Base-by-base conservation (phyloP, 2,329 filamentous ascomycete species). In the Ophiocordyceps camponoti-leonardi region DNA sequence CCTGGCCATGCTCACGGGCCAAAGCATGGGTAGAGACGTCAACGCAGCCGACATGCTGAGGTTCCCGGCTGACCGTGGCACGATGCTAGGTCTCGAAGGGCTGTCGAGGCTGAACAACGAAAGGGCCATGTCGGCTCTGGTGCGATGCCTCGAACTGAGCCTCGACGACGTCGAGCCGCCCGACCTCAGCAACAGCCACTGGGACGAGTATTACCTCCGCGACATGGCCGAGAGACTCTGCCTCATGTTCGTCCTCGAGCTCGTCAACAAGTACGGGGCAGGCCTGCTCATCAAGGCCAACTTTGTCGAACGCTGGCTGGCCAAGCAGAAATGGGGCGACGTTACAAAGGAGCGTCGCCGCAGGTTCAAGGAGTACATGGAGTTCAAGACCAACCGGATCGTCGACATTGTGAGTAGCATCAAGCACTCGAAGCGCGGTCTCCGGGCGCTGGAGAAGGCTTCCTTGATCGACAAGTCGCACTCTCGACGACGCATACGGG, bases 251-350 rank as follows among this genome's bases (percentile, higher is more conserved):
- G 55, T 78, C 43, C 60, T 64, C 31, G 68, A 77, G 49, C 63
- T 86, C 3, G 66, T 81, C n/a, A 70, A 68, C 48, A 73, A 74
- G 49, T 74, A 75, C 52, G 71, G 75, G 18, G 63, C 71, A 1
- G 67, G 69, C 23, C 71, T 71, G 45, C 61, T 86, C 18, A 63
- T 81, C 46, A 68, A 75, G 56, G 77, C 79, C 35, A 71, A 71
- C 7, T 76, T 88, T 49, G 70, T 88, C 37, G 77, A 81, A 49
- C 77, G 75, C 46, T 88, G 83, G 83, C 70, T 88, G n/a, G 72
- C 68, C 31, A 77, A 75, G 53, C 85, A 87, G 58, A 73, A 77
- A 8, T 87, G 83, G 67, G 83, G 81, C 19, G 64, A 68, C 18
- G 62, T 61, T 1, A 62, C 69, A 2, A 68, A 73, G 46, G 71